Conservation (phyloP, 257 asterid species). For the Knoxia roxburghii region DNA sequence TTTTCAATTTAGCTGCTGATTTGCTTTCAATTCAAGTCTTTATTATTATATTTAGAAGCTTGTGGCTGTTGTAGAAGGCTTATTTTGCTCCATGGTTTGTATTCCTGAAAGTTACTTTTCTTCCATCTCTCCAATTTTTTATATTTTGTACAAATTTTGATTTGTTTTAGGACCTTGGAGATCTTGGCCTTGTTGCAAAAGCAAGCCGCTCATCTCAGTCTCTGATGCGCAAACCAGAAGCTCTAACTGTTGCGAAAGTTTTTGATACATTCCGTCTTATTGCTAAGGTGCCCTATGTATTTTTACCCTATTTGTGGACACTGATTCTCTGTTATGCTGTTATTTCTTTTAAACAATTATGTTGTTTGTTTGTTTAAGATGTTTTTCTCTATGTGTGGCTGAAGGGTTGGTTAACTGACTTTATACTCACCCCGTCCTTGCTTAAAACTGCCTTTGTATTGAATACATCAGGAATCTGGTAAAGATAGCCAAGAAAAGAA, state of each 20-base stretch:
- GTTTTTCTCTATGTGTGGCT: background rate
- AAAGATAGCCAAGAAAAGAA: conserved; percentile 90
- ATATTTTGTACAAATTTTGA: conserved; percentile 1
- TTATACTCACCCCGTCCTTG: conserved; percentile 17
- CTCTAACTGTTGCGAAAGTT: conserved; percentile 75
- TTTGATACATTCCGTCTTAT: conserved; percentile 68
- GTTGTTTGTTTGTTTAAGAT: background rate
- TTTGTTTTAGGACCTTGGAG: conserved; percentile 71
- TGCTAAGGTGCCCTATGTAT: conserved; percentile 56
- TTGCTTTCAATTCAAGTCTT: background rate
- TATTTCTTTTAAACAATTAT: no score
- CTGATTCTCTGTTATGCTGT: background rate
- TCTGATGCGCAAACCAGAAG: conserved; percentile 78
- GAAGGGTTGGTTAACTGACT: conserved; percentile 15
- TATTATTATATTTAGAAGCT: background rate
- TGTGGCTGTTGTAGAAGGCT: background rate
- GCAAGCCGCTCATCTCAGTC: conserved; percentile 90
- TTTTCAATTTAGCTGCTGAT: background rate
- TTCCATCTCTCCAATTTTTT: background rate
- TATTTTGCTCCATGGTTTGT: conserved; percentile 1
- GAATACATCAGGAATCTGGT: conserved; percentile 93
- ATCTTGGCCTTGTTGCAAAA: conserved; percentile 91
- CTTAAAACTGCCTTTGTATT: no score
- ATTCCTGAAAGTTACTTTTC: background rate
- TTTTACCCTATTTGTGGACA: background rate